These are phyloP conservation scores for Porphyrellus cyaneotinctus DNA, from an alignment of 768 basidiomycete genomes.

Conservation along the genomic window DNA sequence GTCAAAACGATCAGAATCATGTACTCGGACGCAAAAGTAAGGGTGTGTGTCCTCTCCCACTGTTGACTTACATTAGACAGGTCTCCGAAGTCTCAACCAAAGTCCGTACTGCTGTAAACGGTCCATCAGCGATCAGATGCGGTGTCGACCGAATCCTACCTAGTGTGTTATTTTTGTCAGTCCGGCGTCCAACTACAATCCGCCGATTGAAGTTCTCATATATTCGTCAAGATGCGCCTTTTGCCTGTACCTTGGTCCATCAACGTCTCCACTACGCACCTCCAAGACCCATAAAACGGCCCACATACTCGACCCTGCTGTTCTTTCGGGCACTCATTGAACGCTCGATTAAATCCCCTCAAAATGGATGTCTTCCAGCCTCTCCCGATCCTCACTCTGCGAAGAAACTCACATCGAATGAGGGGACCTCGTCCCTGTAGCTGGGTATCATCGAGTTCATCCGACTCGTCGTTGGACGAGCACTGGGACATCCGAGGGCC, in stretches of 20 bases:
- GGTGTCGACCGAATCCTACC: conserved; percentile 11
- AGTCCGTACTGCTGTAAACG: too few species aligned
- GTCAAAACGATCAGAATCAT: too few species aligned
- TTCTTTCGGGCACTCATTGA: background rate
- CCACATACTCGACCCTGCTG: background rate
- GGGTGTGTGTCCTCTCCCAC: too few species aligned
- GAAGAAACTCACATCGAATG: conserved; percentile 17
- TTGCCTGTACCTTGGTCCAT: background rate
- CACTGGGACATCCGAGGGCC: conserved; percentile 12
- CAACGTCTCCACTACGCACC: conserved; percentile 4
- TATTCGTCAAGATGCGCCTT: conserved; percentile 20
- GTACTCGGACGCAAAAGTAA: too few species aligned
- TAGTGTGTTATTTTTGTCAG: background rate
- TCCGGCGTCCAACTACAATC: conserved; percentile 1
- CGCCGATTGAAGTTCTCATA: conserved; percentile 2
- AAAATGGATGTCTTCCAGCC: conserved; percentile 13
- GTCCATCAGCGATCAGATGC: conserved; percentile 11
- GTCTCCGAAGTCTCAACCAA: too few species aligned
- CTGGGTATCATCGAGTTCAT: conserved; percentile 16
- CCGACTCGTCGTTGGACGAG: conserved; percentile 14
- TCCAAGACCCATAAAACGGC: background rate
- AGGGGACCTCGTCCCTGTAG: conserved; percentile 31
- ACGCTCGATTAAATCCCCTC: background rate
- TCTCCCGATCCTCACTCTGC: conserved; percentile 3
- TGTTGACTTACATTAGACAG: too few species aligned